phyloP scores from a whole-genome alignment of 345 rosid genomes.

The Sisymbrium altissimum region DNA sequence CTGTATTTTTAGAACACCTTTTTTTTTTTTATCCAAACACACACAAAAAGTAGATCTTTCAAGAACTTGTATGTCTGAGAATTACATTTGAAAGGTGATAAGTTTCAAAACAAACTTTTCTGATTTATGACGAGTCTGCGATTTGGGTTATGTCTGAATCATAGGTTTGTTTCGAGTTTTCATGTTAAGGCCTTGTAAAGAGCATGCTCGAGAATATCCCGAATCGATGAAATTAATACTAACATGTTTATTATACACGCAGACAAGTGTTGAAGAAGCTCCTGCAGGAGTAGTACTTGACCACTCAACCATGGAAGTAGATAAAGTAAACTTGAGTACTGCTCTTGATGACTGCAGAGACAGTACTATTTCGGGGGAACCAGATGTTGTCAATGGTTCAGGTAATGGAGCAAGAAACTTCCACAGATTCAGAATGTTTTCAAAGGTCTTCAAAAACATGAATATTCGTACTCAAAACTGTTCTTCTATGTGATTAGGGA shows the following conservation, averaged over 20 bases:
- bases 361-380: slow-evolving; percentile 17
- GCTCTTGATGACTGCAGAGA: slow-evolving; percentile 28
- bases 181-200: too few relatives aligned
- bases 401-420: too few relatives aligned
- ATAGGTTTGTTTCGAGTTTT: background rate
- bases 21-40: background rate
- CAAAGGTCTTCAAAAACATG: too few relatives aligned
- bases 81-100: background rate
- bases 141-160: background rate
- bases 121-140: background rate
- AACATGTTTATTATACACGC: slow-evolving; percentile 6
- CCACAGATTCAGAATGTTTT: too few relatives aligned
- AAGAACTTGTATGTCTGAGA: slow-evolving; percentile 1
- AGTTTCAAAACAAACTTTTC: slow-evolving; percentile 2
- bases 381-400: too few relatives aligned
- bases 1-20: background rate
- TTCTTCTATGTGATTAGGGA: too few relatives aligned
- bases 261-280: slow-evolving; percentile 29
- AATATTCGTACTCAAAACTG: too few relatives aligned
- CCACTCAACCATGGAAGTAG: slow-evolving; percentile 27
- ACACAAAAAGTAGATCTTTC: slow-evolving; percentile 2
- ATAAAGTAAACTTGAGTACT: slow-evolving; percentile 22
- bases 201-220: too few relatives aligned
- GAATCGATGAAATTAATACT: background rate
- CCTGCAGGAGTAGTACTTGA: slow-evolving; percentile 32